phyloP scores from a whole-genome alignment of 129 eudicot genomes.

The Lactuca saligna region DNA sequence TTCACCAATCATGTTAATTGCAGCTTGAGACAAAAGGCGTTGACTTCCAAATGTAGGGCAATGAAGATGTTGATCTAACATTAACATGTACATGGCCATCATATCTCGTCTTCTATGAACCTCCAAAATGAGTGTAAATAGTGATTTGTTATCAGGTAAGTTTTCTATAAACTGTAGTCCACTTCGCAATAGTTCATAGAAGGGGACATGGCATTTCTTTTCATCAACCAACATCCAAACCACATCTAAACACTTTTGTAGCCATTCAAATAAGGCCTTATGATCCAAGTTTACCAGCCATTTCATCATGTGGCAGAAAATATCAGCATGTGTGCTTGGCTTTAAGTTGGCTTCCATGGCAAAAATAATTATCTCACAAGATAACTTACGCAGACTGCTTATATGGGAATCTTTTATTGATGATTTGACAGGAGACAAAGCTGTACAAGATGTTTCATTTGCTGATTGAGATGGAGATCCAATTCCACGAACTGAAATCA shows the following conservation, averaged over 20 bases:
- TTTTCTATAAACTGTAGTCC: slow-evolving; percentile 84
- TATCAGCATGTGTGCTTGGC: slow-evolving; percentile 85
- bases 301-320: slow-evolving; percentile 78
- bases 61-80: slow-evolving; percentile 96
- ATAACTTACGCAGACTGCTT: slow-evolving; percentile 82
- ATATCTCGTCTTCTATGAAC: slow-evolving; percentile 86
- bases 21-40: slow-evolving; percentile 70
- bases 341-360: slow-evolving; percentile 71
- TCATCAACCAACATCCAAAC: slow-evolving; percentile 89
- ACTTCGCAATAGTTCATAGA: slow-evolving; percentile 86
- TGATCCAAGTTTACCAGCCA: slow-evolving; percentile 97
- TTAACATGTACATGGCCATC: slow-evolving; percentile 97
- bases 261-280: slow-evolving; percentile 78
- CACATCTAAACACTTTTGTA: slow-evolving; percentile 87
- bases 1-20: slow-evolving; percentile 63
- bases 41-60: slow-evolving; percentile 95
- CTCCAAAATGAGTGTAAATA: slow-evolving; percentile 92
- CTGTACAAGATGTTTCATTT: slow-evolving; percentile 63
- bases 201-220: slow-evolving; percentile 87
- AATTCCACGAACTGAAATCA: slow-evolving; percentile 76
- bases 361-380: slow-evolving; percentile 81
- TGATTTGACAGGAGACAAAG: slow-evolving; percentile 64
- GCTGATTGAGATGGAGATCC: slow-evolving; percentile 94
- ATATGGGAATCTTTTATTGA: slow-evolving; percentile 64
- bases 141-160: slow-evolving; percentile 88